These are phyloP conservation scores for Thelonectria discophora DNA, from an alignment of 2,329 filamentous ascomycete species.

Conservation along the genomic window DNA sequence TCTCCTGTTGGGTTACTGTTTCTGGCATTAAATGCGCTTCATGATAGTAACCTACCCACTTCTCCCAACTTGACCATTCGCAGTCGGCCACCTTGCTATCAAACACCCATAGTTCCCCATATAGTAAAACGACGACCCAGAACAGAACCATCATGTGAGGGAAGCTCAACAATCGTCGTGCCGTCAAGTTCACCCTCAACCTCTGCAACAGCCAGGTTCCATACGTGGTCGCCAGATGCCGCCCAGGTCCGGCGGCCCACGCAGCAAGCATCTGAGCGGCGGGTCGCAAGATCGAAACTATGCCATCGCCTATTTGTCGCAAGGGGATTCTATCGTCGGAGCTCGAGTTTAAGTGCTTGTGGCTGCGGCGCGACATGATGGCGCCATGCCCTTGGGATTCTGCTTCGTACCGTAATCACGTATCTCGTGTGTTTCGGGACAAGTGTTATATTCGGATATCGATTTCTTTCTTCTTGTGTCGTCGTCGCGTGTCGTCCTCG, in stretches of 20 bases:
- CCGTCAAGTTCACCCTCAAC: conserved; percentile 55
- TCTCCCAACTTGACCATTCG: conserved; percentile 88
- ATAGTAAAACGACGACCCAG: conserved; percentile 82
- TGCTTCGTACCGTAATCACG: conserved; percentile 1
- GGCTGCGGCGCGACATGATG: conserved; percentile 42
- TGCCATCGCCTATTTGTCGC: conserved; percentile 36
- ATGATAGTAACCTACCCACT: conserved; percentile 72
- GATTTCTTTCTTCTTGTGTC: conserved; percentile 1
- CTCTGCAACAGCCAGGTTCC: conserved; percentile 42
- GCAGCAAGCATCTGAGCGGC: conserved; percentile 47
- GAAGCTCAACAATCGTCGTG: conserved; percentile 66
- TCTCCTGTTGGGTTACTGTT: conserved; percentile 7
- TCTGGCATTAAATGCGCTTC: not conserved
- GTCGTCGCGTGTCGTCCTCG: conserved; percentile 5
- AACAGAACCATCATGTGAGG: conserved; percentile 73
- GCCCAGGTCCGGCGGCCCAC: conserved; percentile 55
- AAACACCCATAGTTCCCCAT: conserved; percentile 86
- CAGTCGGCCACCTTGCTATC: conserved; percentile 75
- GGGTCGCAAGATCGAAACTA: conserved; percentile 34
- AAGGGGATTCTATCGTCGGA: conserved; percentile 22
- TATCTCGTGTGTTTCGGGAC: not conserved
- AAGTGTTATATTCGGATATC: not conserved
- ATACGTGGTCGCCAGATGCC: conserved; percentile 46
- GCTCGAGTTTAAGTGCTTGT: conserved; percentile 31
- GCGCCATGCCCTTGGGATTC: conserved; percentile 41